A percentile compares a stretch with the other conserved stretches of the same genome.
Evolutionary conservation across 306 rosid species (phyloP).

Genomic region (Pyrus betulifolia): DNA sequence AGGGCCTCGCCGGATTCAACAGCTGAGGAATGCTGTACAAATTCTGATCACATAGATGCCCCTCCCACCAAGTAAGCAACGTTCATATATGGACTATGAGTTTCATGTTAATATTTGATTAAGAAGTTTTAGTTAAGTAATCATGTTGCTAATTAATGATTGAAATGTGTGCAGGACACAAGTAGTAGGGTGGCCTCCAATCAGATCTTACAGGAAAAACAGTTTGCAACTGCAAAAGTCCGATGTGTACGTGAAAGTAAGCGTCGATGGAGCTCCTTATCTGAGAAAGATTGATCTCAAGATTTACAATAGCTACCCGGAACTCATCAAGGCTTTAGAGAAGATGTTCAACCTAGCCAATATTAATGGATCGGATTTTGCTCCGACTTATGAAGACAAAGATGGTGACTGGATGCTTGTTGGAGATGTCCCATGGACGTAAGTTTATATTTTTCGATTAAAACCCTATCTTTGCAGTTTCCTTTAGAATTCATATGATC

Average conservation of each 20-base stretch:
- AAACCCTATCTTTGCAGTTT: not conserved
- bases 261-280: constrained; percentile 86
- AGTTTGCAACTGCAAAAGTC: constrained; percentile 36
- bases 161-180: constrained; percentile 41
- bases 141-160: not conserved
- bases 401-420: constrained; percentile 96
- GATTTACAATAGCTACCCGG: constrained; percentile 52
- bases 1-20: constrained; percentile 35
- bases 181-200: constrained; percentile 95
- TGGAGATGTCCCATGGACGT: constrained; percentile 95
- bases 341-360: constrained; percentile 54
- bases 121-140: not conserved
- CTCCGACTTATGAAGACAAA: constrained; percentile 77
- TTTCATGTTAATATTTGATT: not conserved
- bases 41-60: constrained; percentile 6
- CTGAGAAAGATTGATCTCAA: constrained; percentile 74
- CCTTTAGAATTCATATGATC: not conserved
- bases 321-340: constrained; percentile 67
- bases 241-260: constrained; percentile 59
- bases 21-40: constrained; percentile 22
- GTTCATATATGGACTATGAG: not conserved
- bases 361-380: constrained; percentile 48
- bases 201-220: constrained; percentile 60
- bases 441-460: constrained; percentile 14
- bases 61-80: constrained; percentile 53